Evolutionary conservation across 176 grass and related monocot genomes (phyloP).

Genomic region (Bromus sterilis): DNA sequence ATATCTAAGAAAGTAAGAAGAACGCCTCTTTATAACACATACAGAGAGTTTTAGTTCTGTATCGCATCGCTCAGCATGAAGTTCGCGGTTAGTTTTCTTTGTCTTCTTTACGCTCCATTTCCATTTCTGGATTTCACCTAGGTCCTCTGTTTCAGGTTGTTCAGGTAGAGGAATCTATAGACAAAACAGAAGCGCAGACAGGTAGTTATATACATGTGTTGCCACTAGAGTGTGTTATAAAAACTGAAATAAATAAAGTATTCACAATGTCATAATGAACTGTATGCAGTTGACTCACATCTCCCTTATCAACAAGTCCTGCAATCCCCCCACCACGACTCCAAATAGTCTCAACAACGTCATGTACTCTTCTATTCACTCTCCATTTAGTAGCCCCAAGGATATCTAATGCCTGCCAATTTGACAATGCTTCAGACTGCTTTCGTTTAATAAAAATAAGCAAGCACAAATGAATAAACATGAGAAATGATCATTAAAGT

Average conservation of each 20-base stretch:
- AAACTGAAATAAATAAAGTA: background rate
- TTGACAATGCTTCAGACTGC: constrained; percentile 15
- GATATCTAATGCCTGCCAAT: constrained; percentile 71
- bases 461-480: background rate
- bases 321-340: constrained; percentile 76
- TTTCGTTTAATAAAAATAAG: constrained; percentile 18
- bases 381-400: constrained; percentile 97
- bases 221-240: background rate
- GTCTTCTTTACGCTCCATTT: constrained; percentile 69
- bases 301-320: constrained; percentile 68
- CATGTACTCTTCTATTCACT: constrained; percentile 81
- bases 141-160: constrained; percentile 53
- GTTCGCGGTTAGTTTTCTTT: constrained; percentile 75
- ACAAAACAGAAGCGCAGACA: constrained; percentile 8
- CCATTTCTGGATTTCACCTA: constrained; percentile 70
- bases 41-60: constrained; percentile 95
- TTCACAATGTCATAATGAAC: background rate
- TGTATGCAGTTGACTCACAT: constrained; percentile 57
- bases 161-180: constrained; percentile 65
- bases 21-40: constrained; percentile 29
- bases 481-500: constrained; percentile 6
- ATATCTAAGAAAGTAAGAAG: constrained; percentile 18
- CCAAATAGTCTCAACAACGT: constrained; percentile 82
- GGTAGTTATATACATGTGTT: background rate
- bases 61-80: constrained; percentile 90